phyloP scores from a whole-genome alignment of 176 grass and related monocot genomes.

The Aechmea fasciata region DNA sequence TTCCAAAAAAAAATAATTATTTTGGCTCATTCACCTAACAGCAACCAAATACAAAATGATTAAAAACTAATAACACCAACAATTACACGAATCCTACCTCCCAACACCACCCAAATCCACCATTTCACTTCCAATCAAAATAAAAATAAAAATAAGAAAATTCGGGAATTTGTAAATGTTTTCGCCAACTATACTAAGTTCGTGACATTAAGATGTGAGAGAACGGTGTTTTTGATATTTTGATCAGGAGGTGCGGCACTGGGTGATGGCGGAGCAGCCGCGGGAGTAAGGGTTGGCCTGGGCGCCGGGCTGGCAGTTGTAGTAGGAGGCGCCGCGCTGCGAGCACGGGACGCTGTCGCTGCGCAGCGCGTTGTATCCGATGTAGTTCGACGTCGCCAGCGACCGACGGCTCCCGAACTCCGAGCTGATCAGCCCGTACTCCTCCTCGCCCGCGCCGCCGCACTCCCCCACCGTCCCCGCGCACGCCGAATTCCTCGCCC shows the following conservation, averaged over 20 bases:
- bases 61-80: too few relatives aligned
- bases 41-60: too few relatives aligned
- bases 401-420: constrained; percentile 11
- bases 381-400: constrained; percentile 10
- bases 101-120: too few relatives aligned
- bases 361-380: constrained; percentile 44
- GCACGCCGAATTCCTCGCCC: neutral
- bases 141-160: too few relatives aligned
- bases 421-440: neutral
- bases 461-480: constrained; percentile 27
- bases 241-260: constrained; percentile 17
- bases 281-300: constrained; percentile 51
- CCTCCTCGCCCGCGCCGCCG: neutral
- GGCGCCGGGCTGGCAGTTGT: constrained; percentile 50
- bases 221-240: too few relatives aligned
- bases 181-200: too few relatives aligned
- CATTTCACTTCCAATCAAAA: too few relatives aligned
- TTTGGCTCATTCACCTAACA: too few relatives aligned
- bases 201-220: too few relatives aligned
- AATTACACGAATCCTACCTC: too few relatives aligned
- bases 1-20: too few relatives aligned
- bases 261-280: constrained; percentile 48
- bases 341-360: constrained; percentile 31
- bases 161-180: too few relatives aligned
- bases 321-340: constrained; percentile 34